These are phyloP conservation scores for Ordospora pajunii DNA, from an alignment of 371 early-diverging fungal species.

Conservation along the genomic window DNA sequence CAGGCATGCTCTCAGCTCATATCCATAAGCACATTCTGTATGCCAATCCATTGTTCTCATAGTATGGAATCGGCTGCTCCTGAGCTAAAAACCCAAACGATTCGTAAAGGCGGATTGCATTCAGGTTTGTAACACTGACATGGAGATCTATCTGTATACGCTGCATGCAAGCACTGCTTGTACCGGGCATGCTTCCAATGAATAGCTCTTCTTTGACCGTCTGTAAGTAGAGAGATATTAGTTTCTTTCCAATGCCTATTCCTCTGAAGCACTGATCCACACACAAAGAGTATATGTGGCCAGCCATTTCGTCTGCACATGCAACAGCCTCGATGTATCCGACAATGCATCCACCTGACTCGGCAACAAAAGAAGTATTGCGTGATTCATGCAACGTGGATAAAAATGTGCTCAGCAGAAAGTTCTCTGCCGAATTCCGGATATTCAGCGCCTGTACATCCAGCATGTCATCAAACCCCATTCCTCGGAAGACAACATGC, in stretches of 20 bases:
- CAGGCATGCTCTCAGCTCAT: background rate
- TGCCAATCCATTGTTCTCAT: background rate
- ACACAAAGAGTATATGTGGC: conserved; percentile 2
- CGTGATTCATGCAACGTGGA: background rate
- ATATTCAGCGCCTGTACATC: background rate
- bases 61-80: background rate
- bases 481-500: background rate
- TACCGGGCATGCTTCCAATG: background rate
- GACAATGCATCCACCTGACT: background rate
- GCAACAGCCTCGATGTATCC: background rate
- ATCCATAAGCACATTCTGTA: background rate
- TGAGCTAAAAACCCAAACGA: background rate
- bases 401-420: background rate
- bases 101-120: background rate
- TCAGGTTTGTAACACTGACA: background rate
- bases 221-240: background rate
- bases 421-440: background rate
- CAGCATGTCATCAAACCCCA: background rate
- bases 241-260: background rate
- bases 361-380: background rate
- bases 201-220: background rate
- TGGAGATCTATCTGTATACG: background rate
- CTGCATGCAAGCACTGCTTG: too few relatives aligned
- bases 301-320: background rate
- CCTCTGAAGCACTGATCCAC: background rate